Evolutionary conservation across 805 yeast species (phyloP).

Genomic region (Candida xiaguanensis): DNA sequence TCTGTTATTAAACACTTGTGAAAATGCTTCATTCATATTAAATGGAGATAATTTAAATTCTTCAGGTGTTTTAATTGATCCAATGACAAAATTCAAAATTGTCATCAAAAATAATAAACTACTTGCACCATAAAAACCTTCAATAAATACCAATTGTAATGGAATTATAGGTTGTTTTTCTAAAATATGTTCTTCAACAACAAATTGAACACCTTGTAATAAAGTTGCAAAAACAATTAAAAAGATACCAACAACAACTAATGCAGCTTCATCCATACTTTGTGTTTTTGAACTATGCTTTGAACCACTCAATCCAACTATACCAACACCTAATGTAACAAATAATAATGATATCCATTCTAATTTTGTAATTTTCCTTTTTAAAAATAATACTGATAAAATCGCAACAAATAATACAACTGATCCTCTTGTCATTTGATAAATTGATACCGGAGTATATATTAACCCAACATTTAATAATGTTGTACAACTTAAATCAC

Average conservation of each 20-base stretch:
- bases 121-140: slow-evolving; percentile 63
- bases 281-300: slow-evolving; percentile 16
- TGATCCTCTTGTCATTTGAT: slow-evolving; percentile 84
- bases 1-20: slow-evolving; percentile 42
- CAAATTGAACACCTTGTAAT: slow-evolving; percentile 75
- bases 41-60: slow-evolving; percentile 48
- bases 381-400: slow-evolving; percentile 60
- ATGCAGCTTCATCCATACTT: slow-evolving; percentile 6
- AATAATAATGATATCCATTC: slow-evolving; percentile 67
- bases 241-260: slow-evolving; percentile 51
- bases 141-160: slow-evolving; percentile 64
- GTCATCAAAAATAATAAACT: slow-evolving; percentile 45
- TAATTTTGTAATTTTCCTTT: slow-evolving; percentile 48
- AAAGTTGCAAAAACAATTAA: slow-evolving; percentile 59
- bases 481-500: slow-evolving; percentile 74
- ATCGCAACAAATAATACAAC: slow-evolving; percentile 73
- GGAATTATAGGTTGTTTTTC: slow-evolving; percentile 53
- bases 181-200: slow-evolving; percentile 68
- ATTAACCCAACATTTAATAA: slow-evolving; percentile 71
- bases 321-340: slow-evolving; percentile 65
- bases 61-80: slow-evolving; percentile 24
- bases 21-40: slow-evolving; percentile 50
- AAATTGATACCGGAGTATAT: slow-evolving; percentile 73
- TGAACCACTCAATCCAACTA: slow-evolving; percentile 73
- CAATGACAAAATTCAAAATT: slow-evolving; percentile 38